Conservation (phyloP, 1,284 basidiomycete species). For the Cutaneotrichosporon mucoides region DNA sequence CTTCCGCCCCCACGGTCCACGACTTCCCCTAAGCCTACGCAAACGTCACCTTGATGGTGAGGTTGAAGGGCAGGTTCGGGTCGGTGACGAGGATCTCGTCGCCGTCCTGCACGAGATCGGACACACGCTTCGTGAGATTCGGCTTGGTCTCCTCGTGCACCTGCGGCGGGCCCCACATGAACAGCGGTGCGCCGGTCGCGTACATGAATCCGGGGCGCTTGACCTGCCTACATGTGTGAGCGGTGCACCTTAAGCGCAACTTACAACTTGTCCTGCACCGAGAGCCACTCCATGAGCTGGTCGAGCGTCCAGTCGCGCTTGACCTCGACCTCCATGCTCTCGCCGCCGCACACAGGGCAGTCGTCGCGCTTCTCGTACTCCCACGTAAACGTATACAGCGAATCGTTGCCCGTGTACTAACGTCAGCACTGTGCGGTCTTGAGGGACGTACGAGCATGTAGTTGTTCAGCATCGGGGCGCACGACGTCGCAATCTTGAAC, state of each 20-base stretch:
- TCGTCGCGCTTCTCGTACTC: conserved; percentile 87
- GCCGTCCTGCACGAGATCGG: conserved; percentile 69
- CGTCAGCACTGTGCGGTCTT: neutral
- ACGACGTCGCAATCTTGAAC: conserved; percentile 95
- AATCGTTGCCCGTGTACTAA: conserved; percentile 80
- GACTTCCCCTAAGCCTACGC: neutral
- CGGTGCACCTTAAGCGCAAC: conserved; percentile 35
- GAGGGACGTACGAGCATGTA: conserved; percentile 76
- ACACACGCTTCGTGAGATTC: conserved; percentile 80
- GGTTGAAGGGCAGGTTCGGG: conserved; percentile 75
- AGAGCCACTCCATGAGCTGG: conserved; percentile 74
- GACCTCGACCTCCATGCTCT: conserved; percentile 68
- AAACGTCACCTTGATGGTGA: conserved; percentile 61
- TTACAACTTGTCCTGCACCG: conserved; percentile 81
- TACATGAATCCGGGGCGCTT: conserved; percentile 81
- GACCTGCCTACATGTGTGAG: conserved; percentile 66
- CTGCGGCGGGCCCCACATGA: conserved; percentile 87
- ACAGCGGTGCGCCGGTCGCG: conserved; percentile 64
- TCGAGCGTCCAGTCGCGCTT: conserved; percentile 72
- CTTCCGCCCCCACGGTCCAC: no score
- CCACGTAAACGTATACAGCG: conserved; percentile 96
- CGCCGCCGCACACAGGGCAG: conserved; percentile 96
- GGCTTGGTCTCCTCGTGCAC: conserved; percentile 79
- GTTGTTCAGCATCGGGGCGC: conserved; percentile 91
- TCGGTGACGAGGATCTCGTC: conserved; percentile 85